Conservation (phyloP, 2,329 filamentous ascomycete species). For the Epichloe gansuensis region DNA sequence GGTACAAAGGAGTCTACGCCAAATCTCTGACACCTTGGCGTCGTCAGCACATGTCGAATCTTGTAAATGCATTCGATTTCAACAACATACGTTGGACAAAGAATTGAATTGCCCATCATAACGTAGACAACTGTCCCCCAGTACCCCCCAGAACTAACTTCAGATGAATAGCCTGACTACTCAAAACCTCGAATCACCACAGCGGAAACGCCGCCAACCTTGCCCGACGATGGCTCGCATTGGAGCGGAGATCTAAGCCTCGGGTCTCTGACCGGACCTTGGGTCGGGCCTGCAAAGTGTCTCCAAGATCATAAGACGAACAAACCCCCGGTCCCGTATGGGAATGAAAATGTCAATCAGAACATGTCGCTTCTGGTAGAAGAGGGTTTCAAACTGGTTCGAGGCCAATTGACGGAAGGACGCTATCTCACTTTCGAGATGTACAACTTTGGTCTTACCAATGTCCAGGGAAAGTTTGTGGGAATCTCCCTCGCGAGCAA, state of each 20-base stretch:
- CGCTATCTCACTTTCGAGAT: conserved; percentile 37
- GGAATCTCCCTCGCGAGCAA: conserved; percentile 4
- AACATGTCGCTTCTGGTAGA: conserved; percentile 66
- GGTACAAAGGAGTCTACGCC: conserved; percentile 20
- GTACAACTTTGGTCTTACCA: conserved; percentile 26
- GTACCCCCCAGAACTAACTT: background rate
- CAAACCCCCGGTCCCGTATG: conserved; percentile 8
- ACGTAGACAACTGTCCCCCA: background rate
- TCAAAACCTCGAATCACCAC: conserved; percentile 5
- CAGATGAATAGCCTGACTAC: conserved; percentile 5
- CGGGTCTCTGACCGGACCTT: conserved; percentile 9
- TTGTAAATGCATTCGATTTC: conserved; percentile 25
- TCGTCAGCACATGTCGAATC: conserved; percentile 16
- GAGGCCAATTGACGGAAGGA: conserved; percentile 39
- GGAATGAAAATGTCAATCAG: conserved; percentile 46
- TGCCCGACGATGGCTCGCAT: conserved; percentile 2
- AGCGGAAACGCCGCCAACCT: conserved; percentile 1
- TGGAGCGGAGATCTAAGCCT: conserved; percentile 9
- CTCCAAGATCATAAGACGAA: conserved; percentile 5
- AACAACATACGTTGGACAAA: conserved; percentile 16
- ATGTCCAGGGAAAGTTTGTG: conserved; percentile 15
- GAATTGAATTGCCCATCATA: background rate
- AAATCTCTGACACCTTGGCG: conserved; percentile 15
- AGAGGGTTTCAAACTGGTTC: conserved; percentile 38
- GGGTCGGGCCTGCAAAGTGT: conserved; percentile 10